Base-by-base conservation (phyloP, 1,284 basidiomycete genomes). In the Spongispora temasekensis region DNA sequence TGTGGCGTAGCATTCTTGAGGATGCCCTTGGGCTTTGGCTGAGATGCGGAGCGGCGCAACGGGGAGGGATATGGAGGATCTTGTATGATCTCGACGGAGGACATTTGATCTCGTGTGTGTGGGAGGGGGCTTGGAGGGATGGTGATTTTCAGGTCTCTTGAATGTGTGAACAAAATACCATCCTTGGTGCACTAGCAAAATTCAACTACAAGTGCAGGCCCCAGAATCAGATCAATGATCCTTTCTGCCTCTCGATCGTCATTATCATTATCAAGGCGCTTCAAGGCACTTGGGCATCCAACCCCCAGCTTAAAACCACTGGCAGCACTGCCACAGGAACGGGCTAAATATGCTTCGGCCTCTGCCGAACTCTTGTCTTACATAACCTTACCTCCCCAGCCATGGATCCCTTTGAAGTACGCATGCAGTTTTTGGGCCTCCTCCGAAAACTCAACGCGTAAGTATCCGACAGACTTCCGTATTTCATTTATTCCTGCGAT, bases 401-500 rank as follows among this genome's bases (percentile, higher is more conserved):
- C 10, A 62, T 95, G 88, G 93, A 95, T 75, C 90, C 93, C 0
- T 96, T 95, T 72, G 93, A 95, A 85, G 90, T 94, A 51, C 85
- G 93, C 66, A 89, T 95, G 81, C 89, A 93, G 67, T 94, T 95
- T 71, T 81, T 94, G 17, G 78, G 83, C 28, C 82, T 89, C 51
- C 79, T 95, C 57, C 82, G 86, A 58, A 84, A 86, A 64, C 82
- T 95, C 32, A 91, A 90, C 71, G 93, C 93, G 85, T 94, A 68
- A 82, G 90, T 85, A n/a, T n/a, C n/a, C n/a, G n/a, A n/a, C n/a
- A n/a, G n/a, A n/a, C n/a, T n/a, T n/a, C n/a, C n/a, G n/a, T n/a
- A n/a, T n/a, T n/a, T n/a, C n/a, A n/a, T n/a, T n/a, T n/a, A n/a
- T n/a, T n/a, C n/a, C n/a, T n/a, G n/a, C n/a, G n/a, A n/a, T n/a